These are phyloP conservation scores for Eruca vesicaria DNA, from an alignment of 441 rosid genomes.

Conservation along the genomic window DNA sequence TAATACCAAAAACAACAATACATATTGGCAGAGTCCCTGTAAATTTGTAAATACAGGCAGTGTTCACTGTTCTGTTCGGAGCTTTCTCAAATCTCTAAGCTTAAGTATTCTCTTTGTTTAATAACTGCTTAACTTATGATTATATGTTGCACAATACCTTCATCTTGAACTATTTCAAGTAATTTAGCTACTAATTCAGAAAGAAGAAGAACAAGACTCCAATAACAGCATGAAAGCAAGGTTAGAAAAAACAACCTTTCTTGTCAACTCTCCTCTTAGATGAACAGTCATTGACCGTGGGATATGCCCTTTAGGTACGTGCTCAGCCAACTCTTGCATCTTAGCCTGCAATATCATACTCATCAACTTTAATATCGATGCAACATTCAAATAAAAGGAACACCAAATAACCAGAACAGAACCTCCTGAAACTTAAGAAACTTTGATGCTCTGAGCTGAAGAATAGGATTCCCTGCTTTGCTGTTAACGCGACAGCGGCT, in stretches of 20 bases:
- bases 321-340: conserved; percentile 98
- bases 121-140: no score
- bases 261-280: conserved; percentile 96
- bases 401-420: conserved; percentile 9
- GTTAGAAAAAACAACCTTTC: conserved; percentile 63
- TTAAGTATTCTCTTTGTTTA: not conserved
- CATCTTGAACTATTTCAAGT: not conserved
- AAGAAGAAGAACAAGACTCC: not conserved
- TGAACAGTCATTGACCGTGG: conserved; percentile 96
- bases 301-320: conserved; percentile 98
- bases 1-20: conserved; percentile 6
- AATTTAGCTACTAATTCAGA: conserved; percentile 1
- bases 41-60: not conserved
- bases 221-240: conserved; percentile 12
- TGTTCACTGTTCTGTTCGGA: not conserved
- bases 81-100: not conserved
- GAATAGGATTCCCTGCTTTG: conserved; percentile 79
- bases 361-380: not conserved
- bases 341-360: conserved; percentile 69
- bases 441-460: conserved; percentile 98
- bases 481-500: conserved; percentile 62
- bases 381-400: conserved; percentile 8
- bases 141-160: no score
- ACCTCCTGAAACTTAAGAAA: conserved; percentile 99
- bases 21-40: not conserved